Evolutionary conservation across 305 asterid genomes (phyloP).

Genomic region (Ajuga reptans): DNA sequence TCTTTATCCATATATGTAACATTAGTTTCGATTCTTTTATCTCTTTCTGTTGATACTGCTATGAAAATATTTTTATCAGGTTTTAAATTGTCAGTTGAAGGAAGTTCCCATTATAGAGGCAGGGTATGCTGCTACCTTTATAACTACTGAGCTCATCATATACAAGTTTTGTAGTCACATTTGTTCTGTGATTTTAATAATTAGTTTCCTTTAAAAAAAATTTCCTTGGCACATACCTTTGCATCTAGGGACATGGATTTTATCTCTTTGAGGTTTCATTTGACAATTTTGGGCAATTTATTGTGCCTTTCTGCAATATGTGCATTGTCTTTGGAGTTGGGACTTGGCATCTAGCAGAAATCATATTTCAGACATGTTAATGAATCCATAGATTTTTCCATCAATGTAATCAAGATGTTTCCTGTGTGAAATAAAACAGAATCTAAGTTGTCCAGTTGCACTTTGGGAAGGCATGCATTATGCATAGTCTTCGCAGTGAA

Average conservation of each 20-base stretch:
- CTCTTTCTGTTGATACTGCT: constrained; percentile 8
- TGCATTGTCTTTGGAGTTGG: background rate
- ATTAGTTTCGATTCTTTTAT: background rate
- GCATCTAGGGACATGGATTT: background rate
- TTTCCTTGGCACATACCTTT: background rate
- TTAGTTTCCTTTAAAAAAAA: background rate
- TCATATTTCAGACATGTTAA: background rate
- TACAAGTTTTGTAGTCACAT: background rate
- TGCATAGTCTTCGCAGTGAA: background rate
- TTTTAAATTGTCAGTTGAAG: constrained; percentile 45
- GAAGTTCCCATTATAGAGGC: constrained; percentile 58
- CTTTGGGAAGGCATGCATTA: background rate
- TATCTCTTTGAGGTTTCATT: background rate
- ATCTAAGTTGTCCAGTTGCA: background rate
- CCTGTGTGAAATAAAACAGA: background rate
- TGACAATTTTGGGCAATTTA: background rate
- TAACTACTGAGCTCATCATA: background rate
- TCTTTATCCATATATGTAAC: constrained; percentile 3
- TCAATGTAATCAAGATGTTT: background rate
- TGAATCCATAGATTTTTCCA: background rate
- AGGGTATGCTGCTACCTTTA: constrained; percentile 51
- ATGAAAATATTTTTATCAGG: constrained; percentile 34
- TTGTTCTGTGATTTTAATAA: background rate
- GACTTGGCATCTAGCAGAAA: background rate
- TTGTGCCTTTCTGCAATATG: background rate